Evolutionary conservation across 2,329 filamentous ascomycete genomes (phyloP).

Genomic region (Colletotrichum sp.): DNA sequence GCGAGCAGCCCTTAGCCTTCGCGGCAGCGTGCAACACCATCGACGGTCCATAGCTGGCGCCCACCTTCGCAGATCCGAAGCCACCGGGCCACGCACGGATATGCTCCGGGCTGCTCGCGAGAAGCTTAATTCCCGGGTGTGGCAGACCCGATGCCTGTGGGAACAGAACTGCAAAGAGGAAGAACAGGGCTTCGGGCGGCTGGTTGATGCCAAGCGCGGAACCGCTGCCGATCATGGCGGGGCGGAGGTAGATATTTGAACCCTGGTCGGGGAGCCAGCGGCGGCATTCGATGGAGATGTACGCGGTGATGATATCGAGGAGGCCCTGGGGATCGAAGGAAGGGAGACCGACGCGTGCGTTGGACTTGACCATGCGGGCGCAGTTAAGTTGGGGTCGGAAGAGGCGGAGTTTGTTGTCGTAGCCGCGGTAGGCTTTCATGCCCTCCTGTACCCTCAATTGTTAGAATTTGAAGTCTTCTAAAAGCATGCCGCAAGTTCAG

Average conservation of each 20-base stretch:
- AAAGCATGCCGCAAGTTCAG: too few relatives aligned
- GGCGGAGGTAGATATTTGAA: constrained; percentile 68
- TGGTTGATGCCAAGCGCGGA: constrained; percentile 65
- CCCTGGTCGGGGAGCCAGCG: constrained; percentile 68
- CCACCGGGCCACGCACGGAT: constrained; percentile 52
- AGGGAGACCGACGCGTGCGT: constrained; percentile 67
- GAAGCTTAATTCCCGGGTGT: neutral
- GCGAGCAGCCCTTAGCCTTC: constrained; percentile 56
- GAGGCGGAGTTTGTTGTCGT: constrained; percentile 67
- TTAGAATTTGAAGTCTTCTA: neutral
- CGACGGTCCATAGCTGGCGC: constrained; percentile 67
- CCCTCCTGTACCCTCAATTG: constrained; percentile 52
- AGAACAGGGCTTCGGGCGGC: constrained; percentile 70
- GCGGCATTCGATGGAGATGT: constrained; percentile 58
- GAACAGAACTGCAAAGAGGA: constrained; percentile 53
- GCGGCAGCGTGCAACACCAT: constrained; percentile 62
- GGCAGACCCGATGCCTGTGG: constrained; percentile 21
- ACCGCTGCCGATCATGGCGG: constrained; percentile 69
- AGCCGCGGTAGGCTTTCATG: constrained; percentile 73
- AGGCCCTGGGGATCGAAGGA: constrained; percentile 67
- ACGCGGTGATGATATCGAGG: constrained; percentile 65
- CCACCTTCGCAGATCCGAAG: constrained; percentile 67
- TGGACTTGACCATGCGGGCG: constrained; percentile 54
- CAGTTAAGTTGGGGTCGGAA: constrained; percentile 71
- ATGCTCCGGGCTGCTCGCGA: constrained; percentile 6